Evolutionary conservation across 2,329 filamentous ascomycete species (phyloP).

Genomic region (Aureobasidium zeae): DNA sequence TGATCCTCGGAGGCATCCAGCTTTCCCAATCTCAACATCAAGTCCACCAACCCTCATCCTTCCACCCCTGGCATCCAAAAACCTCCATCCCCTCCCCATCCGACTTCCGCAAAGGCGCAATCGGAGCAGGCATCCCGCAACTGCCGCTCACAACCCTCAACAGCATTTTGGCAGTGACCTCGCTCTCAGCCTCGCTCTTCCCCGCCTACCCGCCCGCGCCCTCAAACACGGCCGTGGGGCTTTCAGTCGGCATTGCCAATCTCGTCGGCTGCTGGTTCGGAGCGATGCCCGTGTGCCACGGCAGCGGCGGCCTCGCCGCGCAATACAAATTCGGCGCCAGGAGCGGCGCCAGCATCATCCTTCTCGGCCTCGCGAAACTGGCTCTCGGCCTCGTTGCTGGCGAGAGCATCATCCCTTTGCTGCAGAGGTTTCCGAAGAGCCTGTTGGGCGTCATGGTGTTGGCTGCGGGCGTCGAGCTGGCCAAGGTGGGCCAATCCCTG

Average conservation of each 20-base stretch:
- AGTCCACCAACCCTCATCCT: slow-evolving; percentile 29
- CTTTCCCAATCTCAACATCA: slow-evolving; percentile 30
- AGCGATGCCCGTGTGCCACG: slow-evolving; percentile 91
- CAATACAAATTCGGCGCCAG: slow-evolving; percentile 88
- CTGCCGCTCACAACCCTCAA: slow-evolving; percentile 87
- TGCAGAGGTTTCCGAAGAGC: slow-evolving; percentile 64
- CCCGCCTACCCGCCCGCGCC: slow-evolving; percentile 41
- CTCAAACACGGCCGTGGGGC: slow-evolving; percentile 64
- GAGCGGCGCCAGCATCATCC: slow-evolving; percentile 71
- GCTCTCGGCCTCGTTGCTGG: slow-evolving; percentile 67
- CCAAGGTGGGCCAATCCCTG: slow-evolving; percentile 72
- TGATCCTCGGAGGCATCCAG: slow-evolving; percentile 51
- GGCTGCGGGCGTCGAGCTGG: slow-evolving; percentile 78
- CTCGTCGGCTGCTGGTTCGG: slow-evolving; percentile 82
- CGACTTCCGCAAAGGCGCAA: slow-evolving; percentile 45
- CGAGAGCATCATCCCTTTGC: slow-evolving; percentile 59
- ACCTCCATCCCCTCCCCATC: slow-evolving; percentile 37
- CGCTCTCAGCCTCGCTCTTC: slow-evolving; percentile 68
- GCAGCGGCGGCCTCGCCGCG: slow-evolving; percentile 79
- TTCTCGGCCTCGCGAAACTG: slow-evolving; percentile 70
- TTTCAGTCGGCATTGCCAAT: slow-evolving; percentile 79
- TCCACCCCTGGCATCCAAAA: slow-evolving; percentile 50
- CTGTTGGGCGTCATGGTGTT: slow-evolving; percentile 83
- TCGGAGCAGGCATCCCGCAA: slow-evolving; percentile 70
- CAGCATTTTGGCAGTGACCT: slow-evolving; percentile 78